These are phyloP conservation scores for Tetradesmus lagerheimii DNA, from an alignment of 139 green algal genomes.

Conservation along the genomic window DNA sequence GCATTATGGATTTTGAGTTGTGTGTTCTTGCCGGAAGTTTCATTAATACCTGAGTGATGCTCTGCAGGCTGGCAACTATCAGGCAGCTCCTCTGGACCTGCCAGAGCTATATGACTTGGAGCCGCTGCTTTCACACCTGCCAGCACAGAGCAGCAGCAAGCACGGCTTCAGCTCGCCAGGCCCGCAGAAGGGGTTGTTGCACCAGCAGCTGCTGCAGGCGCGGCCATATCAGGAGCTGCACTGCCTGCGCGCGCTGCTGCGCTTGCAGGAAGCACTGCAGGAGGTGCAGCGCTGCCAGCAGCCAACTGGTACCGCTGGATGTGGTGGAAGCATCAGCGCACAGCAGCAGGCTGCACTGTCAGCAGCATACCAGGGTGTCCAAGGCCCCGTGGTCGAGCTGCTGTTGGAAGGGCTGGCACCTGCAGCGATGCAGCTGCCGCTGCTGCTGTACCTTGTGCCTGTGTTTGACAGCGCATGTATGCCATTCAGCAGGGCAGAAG, in stretches of 20 bases:
- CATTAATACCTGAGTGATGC: background rate
- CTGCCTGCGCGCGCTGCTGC: conserved; percentile 21
- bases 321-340: background rate
- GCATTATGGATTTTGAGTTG: no score
- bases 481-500: background rate
- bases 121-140: conserved; percentile 53
- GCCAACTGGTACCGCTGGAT: background rate
- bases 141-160: background rate
- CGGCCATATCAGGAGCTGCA: conserved; percentile 34
- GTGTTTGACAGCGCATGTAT: conserved; percentile 24
- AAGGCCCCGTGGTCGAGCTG: conserved; percentile 49
- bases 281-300: background rate
- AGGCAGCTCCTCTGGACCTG: conserved; percentile 48
- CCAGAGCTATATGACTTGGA: conserved; percentile 51
- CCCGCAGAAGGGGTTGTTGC: background rate
- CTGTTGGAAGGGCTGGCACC: conserved; percentile 41
- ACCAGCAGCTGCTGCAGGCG: background rate
- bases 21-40: no score
- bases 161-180: background rate
- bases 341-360: background rate
- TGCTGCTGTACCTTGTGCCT: conserved; percentile 33
- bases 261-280: conserved; percentile 15
- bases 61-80: conserved; percentile 19
- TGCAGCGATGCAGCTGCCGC: conserved; percentile 17
- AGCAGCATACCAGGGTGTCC: conserved; percentile 6